Percentiles rank a stretch among this genome's conserved stretches.
Evolutionary conservation across 768 basidiomycete species (phyloP).

Genomic region (Paxillus rubicundulus): DNA sequence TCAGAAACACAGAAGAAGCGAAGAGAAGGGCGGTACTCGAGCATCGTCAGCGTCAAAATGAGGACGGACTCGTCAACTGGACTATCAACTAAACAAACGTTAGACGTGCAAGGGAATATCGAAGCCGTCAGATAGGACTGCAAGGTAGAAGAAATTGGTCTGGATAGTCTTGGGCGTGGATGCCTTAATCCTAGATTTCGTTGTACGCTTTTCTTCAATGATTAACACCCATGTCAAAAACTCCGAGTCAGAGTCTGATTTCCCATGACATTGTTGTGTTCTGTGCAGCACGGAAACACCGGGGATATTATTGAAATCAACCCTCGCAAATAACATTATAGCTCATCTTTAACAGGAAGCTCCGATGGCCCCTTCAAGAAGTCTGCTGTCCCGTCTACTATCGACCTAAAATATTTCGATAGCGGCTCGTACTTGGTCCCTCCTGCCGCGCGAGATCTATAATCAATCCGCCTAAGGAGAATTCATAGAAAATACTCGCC

Average conservation of each 20-base stretch:
- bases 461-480: neutral
- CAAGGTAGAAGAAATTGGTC: neutral
- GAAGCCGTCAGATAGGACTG: neutral
- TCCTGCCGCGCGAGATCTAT: conserved; percentile 39
- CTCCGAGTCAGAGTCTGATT: neutral
- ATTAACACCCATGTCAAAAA: no score
- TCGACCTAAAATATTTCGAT: conserved; percentile 67
- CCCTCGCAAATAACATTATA: conserved; percentile 16
- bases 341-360: conserved; percentile 32
- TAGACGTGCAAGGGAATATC: neutral
- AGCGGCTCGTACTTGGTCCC: conserved; percentile 72
- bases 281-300: no score
- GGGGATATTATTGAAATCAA: neutral
- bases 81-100: neutral
- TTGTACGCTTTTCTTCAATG: neutral
- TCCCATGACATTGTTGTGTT: no score
- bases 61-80: conserved; percentile 18
- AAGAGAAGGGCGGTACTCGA: conserved; percentile 28
- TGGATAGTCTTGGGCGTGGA: neutral
- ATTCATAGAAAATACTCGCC: conserved; percentile 41
- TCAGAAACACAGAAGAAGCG: conserved; percentile 34
- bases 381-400: conserved; percentile 66
- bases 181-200: neutral
- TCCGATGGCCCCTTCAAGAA: conserved; percentile 42
- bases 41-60: conserved; percentile 11